Base-by-base conservation (phyloP, 306 rosid species). In the Prinsepia uniflora region DNA sequence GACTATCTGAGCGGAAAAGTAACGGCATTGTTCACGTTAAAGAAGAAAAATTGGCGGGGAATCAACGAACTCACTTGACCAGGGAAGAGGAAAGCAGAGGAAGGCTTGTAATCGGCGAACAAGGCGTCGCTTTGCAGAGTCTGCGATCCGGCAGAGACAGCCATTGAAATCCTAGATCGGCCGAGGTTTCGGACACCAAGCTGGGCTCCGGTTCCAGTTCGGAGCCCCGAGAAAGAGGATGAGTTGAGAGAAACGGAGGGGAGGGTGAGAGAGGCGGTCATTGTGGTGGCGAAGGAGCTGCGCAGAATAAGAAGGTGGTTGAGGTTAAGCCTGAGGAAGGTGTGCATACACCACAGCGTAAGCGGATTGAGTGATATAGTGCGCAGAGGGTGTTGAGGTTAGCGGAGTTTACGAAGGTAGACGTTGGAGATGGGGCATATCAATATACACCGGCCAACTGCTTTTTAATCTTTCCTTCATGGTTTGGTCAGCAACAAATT, bases 21-120 rank as follows among this genome's bases (percentile, higher is more conserved):
- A 41, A 19, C 15, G 42, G 15, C 74, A 55, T 20, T 55, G 64
- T 69, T 5, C 44, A 34, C 19, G 18, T 34, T 59, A 14, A 34
- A 8, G n/a, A 39, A 72, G 15, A 6, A 9, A 24, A 4, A 10
- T 30, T 5, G 11, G 39, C 52, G 30, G 14, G 6, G 4, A 60
- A 24, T 60, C 7, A 19, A 17, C 8, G 18, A 70, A 75, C 50
- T 19, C 46, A 91, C 99, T 89, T 91, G 99, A 8, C 99, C 97
- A 39, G 99, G 99, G 81, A 95, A 95, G 70, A 95, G 85, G 76
- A 95, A 95, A 10, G 97, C 92, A 49, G 34, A 79, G 80, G 75
- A 79, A 76, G 94, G 86, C 70, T 80, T 89, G 80, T 86, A 95
- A 77, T 91, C 97, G 17, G 83, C 71, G 79, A 95, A 86, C 71